Evolutionary conservation across 352 stramenopile species (phyloP).

Genomic region (Phytophthora macrochlamydospora): DNA sequence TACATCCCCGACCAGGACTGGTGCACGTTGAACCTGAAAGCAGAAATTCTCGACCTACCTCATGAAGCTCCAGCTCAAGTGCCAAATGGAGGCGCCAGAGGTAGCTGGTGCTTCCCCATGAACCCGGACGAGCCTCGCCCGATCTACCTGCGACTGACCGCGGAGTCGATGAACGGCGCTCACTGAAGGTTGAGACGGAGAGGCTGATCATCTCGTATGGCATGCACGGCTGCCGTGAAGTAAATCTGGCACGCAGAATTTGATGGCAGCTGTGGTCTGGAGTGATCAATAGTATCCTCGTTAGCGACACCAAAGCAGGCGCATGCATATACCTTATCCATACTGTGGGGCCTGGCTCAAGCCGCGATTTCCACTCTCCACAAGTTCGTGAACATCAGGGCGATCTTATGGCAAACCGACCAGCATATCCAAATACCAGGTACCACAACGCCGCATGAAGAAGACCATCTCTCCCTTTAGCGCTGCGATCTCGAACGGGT

Average conservation of each 20-base stretch:
- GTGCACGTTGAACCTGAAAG: constrained; percentile 14
- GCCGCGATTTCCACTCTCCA: too few species aligned
- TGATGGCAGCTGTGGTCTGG: too few species aligned
- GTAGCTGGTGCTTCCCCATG: constrained; percentile 24
- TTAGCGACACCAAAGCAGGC: too few species aligned
- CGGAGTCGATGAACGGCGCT: constrained; percentile 1
- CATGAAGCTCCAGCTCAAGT: constrained; percentile 25
- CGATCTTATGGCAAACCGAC: too few species aligned
- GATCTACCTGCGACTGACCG: constrained; percentile 10
- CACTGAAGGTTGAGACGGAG: constrained; percentile 12
- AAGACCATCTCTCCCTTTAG: constrained; percentile 8
- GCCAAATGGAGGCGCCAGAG: constrained; percentile 14
- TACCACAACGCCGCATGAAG: too few species aligned
- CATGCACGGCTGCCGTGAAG: too few species aligned
- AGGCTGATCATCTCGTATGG: background rate
- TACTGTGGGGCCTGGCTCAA: too few species aligned
- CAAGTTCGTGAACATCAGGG: too few species aligned
- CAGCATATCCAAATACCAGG: too few species aligned
- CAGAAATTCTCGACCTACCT: constrained; percentile 26
- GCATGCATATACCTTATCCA: too few species aligned
- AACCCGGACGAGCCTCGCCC: constrained; percentile 18
- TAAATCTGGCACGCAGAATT: too few species aligned
- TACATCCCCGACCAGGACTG: constrained; percentile 16
- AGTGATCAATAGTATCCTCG: too few species aligned
- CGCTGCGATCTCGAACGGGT: background rate